Conservation (phyloP, 768 basidiomycete genomes). For the Cyclocybe cylindracea region DNA sequence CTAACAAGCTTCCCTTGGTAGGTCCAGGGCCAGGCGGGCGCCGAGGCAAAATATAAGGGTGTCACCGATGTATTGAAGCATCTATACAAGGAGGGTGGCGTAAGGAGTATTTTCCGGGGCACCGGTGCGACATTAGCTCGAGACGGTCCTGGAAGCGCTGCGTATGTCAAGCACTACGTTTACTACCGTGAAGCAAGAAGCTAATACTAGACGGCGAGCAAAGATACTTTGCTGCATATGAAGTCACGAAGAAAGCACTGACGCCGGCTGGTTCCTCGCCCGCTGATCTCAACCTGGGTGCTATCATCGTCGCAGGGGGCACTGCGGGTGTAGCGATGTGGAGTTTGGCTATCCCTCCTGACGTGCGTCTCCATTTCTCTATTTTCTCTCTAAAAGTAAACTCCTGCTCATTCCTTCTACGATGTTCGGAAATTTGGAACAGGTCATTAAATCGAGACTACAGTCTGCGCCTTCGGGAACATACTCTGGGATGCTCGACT, state of each 20-base stretch:
- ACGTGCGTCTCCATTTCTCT: constrained; percentile 54
- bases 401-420: constrained; percentile 1
- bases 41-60: constrained; percentile 78
- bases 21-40: constrained; percentile 87
- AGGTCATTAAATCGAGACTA: constrained; percentile 95
- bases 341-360: constrained; percentile 95
- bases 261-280: constrained; percentile 82
- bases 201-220: constrained; percentile 8
- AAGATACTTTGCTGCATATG: constrained; percentile 97
- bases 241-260: constrained; percentile 85
- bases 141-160: constrained; percentile 96
- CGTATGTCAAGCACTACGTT: constrained; percentile 51
- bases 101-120: constrained; percentile 90
- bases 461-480: constrained; percentile 97
- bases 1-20: constrained; percentile 24
- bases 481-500: constrained; percentile 94
- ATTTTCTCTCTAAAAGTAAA: background rate
- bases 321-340: constrained; percentile 98
- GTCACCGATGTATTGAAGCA: constrained; percentile 89
- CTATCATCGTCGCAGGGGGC: constrained; percentile 90
- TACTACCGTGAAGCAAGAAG: constrained; percentile 3
- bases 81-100: constrained; percentile 91
- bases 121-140: constrained; percentile 91
- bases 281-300: constrained; percentile 78
- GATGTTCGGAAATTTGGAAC: constrained; percentile 8